Base-by-base conservation (phyloP, 2,329 filamentous ascomycete species). In the Didymella exigua region DNA sequence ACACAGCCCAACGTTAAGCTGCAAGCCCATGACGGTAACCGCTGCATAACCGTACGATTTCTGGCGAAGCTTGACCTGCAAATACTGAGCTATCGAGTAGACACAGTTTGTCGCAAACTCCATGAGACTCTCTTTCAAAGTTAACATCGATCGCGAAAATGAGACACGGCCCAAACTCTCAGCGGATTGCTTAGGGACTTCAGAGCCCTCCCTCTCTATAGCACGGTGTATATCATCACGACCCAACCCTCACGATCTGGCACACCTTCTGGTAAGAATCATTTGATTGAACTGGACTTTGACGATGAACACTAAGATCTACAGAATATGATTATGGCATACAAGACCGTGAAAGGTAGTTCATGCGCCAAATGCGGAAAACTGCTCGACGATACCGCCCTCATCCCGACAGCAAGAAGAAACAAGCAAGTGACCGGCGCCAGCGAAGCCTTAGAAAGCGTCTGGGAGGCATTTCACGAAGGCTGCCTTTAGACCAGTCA, bases 301-400 rank as follows among this genome's bases (percentile, higher is more conserved):
- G 18, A 11, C 10, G 10, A 23, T 36, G 34, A 18, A 58, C 54
- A 34, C 60, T 73, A 44, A 61, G 14, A 26, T 31, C 27, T 31
- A 26, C 52, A 76, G 74, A 67, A 75, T 54, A 76, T 76, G 74
- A 73, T 76, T 56, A 66, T 66, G 27, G 69, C 73, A n/a, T 76
- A 75, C 55, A 75, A 70, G 41, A 67, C 60, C 10, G 58, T 70
- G 23, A 69, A 68, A 53, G 63, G 59, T 33, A 61, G 53, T 14
- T 59, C 54, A 4, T 76, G 74, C 57, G 66, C 65, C 11, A 74
- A 71, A 59, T 76, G 74, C 52, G 54, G 43, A 3, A 68, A 65
- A 26, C 33, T 72, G 16, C 60, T 73, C 9, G 73, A 76, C 44
- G 43, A 50, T 8, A 41, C 61, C 6, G 60, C 58, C 9, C 31